Evolutionary conservation across 768 basidiomycete genomes (phyloP).

Genomic region (Gloeopeniophorella convolvens): DNA sequence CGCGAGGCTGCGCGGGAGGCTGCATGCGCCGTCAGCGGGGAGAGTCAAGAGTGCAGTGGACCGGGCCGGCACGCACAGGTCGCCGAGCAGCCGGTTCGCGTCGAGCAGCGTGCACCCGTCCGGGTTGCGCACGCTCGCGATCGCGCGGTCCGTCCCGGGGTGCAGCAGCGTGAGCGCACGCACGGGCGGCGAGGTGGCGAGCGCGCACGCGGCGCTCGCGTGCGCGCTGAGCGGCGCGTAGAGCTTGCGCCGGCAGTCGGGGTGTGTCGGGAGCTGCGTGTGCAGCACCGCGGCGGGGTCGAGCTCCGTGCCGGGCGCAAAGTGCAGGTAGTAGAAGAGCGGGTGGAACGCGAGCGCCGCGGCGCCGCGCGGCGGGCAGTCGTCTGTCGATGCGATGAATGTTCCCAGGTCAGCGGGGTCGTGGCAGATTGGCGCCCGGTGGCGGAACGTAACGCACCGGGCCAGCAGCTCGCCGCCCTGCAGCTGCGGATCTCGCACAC

Average conservation of each 20-base stretch:
- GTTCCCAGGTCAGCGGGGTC: neutral
- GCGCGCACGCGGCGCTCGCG: slow-evolving; percentile 16
- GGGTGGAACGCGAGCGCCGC: slow-evolving; percentile 19
- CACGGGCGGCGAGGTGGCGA: slow-evolving; percentile 19
- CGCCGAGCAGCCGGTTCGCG: slow-evolving; percentile 20
- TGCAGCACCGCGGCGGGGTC: slow-evolving; percentile 14
- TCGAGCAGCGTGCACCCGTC: slow-evolving; percentile 21
- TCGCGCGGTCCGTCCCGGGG: slow-evolving; percentile 5
- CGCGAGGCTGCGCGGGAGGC: slow-evolving; percentile 15
- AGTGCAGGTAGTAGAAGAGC: slow-evolving; percentile 20
- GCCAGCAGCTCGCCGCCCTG: slow-evolving; percentile 17
- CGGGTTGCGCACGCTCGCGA: slow-evolving; percentile 20
- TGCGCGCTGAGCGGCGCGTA: slow-evolving; percentile 19
- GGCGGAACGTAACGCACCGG: slow-evolving; percentile 14
- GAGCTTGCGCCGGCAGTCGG: slow-evolving; percentile 16
- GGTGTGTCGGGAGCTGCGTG: slow-evolving; percentile 17
- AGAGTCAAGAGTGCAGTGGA: neutral
- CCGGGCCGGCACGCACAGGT: slow-evolving; percentile 15
- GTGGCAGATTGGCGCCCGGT: neutral
- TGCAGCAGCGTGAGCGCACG: slow-evolving; percentile 15
- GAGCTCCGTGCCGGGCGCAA: slow-evolving; percentile 13
- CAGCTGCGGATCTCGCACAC: slow-evolving; percentile 22
- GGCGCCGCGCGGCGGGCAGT: slow-evolving; percentile 7
- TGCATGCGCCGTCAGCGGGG: too few species aligned
- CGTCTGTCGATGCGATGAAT: neutral